These are phyloP conservation scores for Sambucus nigra DNA, from an alignment of 129 eudicot species.

Conservation along the genomic window DNA sequence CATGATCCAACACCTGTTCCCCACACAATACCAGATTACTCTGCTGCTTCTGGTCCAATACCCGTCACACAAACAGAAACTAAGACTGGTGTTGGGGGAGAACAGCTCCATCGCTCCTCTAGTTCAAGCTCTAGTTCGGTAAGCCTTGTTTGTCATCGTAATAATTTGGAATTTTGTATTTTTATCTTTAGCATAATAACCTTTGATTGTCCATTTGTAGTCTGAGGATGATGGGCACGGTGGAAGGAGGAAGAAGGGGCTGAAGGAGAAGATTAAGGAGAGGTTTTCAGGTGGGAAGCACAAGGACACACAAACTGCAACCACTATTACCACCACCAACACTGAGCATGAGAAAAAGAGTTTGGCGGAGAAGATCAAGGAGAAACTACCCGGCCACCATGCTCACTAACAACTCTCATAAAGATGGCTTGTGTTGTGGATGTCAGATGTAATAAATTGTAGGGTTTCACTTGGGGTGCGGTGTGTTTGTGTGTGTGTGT, in stretches of 20 bases:
- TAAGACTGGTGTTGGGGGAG: conserved; percentile 19
- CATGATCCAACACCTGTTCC: background rate
- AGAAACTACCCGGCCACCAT: conserved; percentile 70
- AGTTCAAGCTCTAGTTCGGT: conserved; percentile 63
- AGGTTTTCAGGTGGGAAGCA: conserved; percentile 28
- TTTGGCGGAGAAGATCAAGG: conserved; percentile 61
- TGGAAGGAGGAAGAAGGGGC: conserved; percentile 52
- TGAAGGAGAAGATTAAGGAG: conserved; percentile 57
- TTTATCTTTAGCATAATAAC: too few relatives aligned
- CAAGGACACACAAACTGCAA: conserved; percentile 15
- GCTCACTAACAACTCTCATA: conserved; percentile 6
- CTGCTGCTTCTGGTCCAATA: background rate
- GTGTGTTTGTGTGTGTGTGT: too few relatives aligned
- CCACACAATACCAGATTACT: background rate
- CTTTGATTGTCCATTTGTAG: conserved; percentile 5
- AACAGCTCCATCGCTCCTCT: conserved; percentile 28
- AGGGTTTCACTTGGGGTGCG: too few relatives aligned
- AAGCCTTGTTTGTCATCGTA: conserved; percentile 5
- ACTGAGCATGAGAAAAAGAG: conserved; percentile 61
- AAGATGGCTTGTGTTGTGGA: too few relatives aligned
- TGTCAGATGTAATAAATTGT: too few relatives aligned
- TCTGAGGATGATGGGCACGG: conserved; percentile 57
- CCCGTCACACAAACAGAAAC: background rate
- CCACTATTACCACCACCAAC: conserved; percentile 23
- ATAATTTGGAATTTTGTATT: too few relatives aligned